phyloP scores from a whole-genome alignment of 2,329 filamentous ascomycete species.

The Colletotrichum orbiculare region DNA sequence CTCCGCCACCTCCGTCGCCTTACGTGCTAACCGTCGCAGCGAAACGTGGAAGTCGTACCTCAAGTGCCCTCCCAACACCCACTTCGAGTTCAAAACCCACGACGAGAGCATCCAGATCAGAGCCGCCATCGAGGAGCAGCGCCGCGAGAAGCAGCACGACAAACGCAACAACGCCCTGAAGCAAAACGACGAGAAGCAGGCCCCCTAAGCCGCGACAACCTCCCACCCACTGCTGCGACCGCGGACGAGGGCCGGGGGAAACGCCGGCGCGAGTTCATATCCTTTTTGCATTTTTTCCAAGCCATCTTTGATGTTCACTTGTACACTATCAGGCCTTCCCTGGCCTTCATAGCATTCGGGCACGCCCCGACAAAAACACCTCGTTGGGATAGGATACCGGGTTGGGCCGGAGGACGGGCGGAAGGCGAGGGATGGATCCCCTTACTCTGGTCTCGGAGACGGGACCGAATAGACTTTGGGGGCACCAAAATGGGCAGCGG shows the following conservation, averaged over 20 bases:
- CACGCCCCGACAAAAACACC: slow-evolving; percentile 32
- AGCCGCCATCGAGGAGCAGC: slow-evolving; percentile 88
- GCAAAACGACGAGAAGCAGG: slow-evolving; percentile 46
- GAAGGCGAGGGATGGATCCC: slow-evolving; percentile 10
- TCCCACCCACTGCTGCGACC: slow-evolving; percentile 7
- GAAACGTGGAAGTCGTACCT: slow-evolving; percentile 95
- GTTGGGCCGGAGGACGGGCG: slow-evolving; percentile 17
- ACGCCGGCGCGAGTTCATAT: slow-evolving; percentile 25
- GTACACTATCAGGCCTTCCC: slow-evolving; percentile 36
- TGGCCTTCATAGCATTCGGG: slow-evolving; percentile 36
- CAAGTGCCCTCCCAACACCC: slow-evolving; percentile 86
- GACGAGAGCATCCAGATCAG: slow-evolving; percentile 95
- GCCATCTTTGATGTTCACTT: slow-evolving; percentile 38
- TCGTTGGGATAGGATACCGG: slow-evolving; percentile 33
- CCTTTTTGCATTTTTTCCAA: slow-evolving; percentile 34
- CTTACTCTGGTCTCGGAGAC: slow-evolving; percentile 23
- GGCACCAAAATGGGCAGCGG: slow-evolving; percentile 30
- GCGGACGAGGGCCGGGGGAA: slow-evolving; percentile 15
- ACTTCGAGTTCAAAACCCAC: slow-evolving; percentile 95
- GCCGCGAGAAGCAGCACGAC: slow-evolving; percentile 80
- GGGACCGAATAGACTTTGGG: slow-evolving; percentile 12
- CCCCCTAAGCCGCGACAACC: slow-evolving; percentile 21
- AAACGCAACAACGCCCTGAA: slow-evolving; percentile 49
- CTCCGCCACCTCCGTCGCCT: neutral
- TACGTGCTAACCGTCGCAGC: slow-evolving; percentile 57